These are phyloP conservation scores for Exophiala phaeomuriformis DNA, from an alignment of 2,329 filamentous ascomycete species.

Conservation along the genomic window DNA sequence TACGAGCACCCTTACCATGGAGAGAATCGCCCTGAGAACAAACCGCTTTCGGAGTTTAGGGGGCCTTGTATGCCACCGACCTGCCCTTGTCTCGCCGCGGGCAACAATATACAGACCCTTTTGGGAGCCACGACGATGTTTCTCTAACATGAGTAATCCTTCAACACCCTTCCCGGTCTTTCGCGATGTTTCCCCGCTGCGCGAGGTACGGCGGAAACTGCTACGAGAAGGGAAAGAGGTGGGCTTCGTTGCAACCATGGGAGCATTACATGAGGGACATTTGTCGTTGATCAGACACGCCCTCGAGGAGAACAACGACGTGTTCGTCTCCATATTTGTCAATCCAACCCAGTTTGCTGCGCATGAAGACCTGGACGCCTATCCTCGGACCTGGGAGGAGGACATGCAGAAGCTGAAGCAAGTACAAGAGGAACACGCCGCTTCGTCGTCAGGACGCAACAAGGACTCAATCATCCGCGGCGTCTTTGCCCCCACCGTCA, in stretches of 20 bases:
- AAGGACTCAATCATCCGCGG: conserved; percentile 58
- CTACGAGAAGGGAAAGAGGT: conserved; percentile 62
- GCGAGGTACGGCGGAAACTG: conserved; percentile 61
- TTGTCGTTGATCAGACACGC: conserved; percentile 77
- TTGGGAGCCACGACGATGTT: neutral
- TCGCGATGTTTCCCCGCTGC: conserved; percentile 65
- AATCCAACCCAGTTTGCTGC: conserved; percentile 95
- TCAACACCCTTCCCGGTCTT: conserved; percentile 57
- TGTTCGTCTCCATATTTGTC: conserved; percentile 88
- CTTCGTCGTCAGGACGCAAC: conserved; percentile 39
- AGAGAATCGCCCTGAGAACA: conserved; percentile 3
- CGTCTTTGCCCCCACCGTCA: conserved; percentile 76
- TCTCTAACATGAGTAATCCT: neutral
- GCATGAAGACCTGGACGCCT: conserved; percentile 77
- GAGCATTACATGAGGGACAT: conserved; percentile 89
- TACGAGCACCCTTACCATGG: conserved; percentile 6
- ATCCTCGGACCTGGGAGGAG: conserved; percentile 80
- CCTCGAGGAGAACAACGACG: conserved; percentile 72
- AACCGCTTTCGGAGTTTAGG: neutral
- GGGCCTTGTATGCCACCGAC: conserved; percentile 2
- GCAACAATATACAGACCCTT: neutral
- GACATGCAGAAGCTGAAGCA: conserved; percentile 62
- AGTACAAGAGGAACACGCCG: conserved; percentile 37
- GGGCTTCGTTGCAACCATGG: conserved; percentile 93
- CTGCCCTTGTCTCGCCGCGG: neutral